phyloP scores from a whole-genome alignment of 2,329 filamentous ascomycete genomes.

The Tolypocladium ophioglossoides region DNA sequence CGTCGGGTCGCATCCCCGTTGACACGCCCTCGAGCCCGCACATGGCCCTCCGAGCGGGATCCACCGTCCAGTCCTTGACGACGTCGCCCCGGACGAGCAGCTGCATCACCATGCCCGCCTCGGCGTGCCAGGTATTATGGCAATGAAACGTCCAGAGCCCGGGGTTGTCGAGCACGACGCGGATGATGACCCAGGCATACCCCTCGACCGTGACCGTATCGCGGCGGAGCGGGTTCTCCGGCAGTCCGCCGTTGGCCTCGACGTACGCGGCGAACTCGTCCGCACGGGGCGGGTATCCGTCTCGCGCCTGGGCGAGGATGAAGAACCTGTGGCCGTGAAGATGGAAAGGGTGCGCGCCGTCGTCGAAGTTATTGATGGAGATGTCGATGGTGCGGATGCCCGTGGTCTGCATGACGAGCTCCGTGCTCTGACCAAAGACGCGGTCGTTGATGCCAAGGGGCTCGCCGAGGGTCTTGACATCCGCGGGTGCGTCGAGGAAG shows the following conservation, averaged over 20 bases:
- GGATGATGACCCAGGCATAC: slow-evolving; percentile 43
- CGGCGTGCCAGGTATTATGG: slow-evolving; percentile 48
- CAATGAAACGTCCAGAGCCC: slow-evolving; percentile 50
- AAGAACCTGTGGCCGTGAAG: slow-evolving; percentile 52
- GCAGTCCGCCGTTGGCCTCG: slow-evolving; percentile 7
- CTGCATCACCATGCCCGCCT: slow-evolving; percentile 50
- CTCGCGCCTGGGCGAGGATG: slow-evolving; percentile 21
- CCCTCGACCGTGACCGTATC: slow-evolving; percentile 40
- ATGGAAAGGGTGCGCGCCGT: slow-evolving; percentile 36
- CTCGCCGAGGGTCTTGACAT: slow-evolving; percentile 2
- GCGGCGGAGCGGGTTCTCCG: slow-evolving; percentile 22
- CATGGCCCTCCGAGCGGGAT: slow-evolving; percentile 12
- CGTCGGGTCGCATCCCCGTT: slow-evolving; percentile 21
- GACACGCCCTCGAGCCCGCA: slow-evolving; percentile 18
- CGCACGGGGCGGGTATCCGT: slow-evolving; percentile 22
- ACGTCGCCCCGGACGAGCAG: slow-evolving; percentile 27
- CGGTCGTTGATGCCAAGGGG: slow-evolving; percentile 17
- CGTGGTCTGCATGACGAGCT: slow-evolving; percentile 37
- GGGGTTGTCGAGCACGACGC: slow-evolving; percentile 46
- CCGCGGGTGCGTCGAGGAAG: slow-evolving; percentile 15
- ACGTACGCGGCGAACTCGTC: slow-evolving; percentile 15
- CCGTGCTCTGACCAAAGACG: slow-evolving; percentile 15
- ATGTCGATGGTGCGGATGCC: slow-evolving; percentile 44
- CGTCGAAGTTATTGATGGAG: slow-evolving; percentile 49
- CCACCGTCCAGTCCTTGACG: slow-evolving; percentile 15